Evolutionary conservation across 2,329 filamentous ascomycete species (phyloP).

Genomic region (Talaromyces funiculosus): DNA sequence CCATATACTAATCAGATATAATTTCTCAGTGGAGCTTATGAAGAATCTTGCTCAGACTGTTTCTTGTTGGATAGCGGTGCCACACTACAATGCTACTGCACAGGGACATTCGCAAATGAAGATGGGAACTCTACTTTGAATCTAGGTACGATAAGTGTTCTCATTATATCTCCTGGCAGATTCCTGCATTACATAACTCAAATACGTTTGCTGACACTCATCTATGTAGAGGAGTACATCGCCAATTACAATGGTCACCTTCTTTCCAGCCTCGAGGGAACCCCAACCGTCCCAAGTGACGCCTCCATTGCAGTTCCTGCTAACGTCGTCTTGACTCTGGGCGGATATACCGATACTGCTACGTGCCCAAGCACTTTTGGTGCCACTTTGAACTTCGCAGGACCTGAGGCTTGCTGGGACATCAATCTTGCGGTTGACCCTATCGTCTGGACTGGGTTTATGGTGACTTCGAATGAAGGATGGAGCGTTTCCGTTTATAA

Average conservation of each 20-base stretch:
- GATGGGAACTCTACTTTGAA: neutral
- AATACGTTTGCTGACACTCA: neutral
- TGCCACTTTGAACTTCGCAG: neutral
- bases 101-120: neutral
- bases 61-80: neutral
- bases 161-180: neutral
- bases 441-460: neutral
- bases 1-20: neutral
- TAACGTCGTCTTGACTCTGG: neutral
- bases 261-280: constrained; percentile 14
- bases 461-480: constrained; percentile 5
- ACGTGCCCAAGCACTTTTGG: neutral
- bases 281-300: constrained; percentile 7
- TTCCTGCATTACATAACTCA: neutral
- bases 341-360: neutral
- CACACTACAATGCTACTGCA: neutral
- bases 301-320: constrained; percentile 10
- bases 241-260: constrained; percentile 17
- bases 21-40: constrained; percentile 4
- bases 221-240: constrained; percentile 15
- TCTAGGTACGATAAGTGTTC: neutral
- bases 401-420: constrained; percentile 3
- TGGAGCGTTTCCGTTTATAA: constrained; percentile 12
- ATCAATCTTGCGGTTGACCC: neutral
- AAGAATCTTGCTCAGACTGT: neutral